Percentiles rank a stretch among this genome's conserved stretches.
Conservation (phyloP, 345 rosid species). For the Rhodomyrtus tomentosa region DNA sequence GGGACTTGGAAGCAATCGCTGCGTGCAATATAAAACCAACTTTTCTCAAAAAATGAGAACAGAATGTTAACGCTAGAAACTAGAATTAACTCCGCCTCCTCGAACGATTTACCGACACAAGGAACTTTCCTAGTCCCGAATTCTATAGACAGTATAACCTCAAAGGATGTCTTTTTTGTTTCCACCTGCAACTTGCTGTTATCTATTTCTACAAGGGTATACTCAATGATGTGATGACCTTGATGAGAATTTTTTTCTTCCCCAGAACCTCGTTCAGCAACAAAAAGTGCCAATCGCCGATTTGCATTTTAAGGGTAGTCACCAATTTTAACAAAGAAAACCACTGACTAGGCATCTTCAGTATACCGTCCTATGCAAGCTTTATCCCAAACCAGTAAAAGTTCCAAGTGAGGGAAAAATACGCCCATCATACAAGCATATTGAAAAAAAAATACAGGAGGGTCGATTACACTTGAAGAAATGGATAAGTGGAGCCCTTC, state of each 20-base stretch:
- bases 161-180: neutral
- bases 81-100: neutral
- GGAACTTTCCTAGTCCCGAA: neutral
- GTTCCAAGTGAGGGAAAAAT: neutral
- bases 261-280: neutral
- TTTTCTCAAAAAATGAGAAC: neutral
- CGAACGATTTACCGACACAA: neutral
- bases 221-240: neutral
- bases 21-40: neutral
- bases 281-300: neutral
- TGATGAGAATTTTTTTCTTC: neutral
- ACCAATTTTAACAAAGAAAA: neutral
- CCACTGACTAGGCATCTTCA: neutral
- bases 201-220: neutral
- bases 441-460: neutral
- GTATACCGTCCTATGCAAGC: neutral
- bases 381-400: neutral
- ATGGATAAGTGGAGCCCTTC: neutral
- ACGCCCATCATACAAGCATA: neutral
- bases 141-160: neutral
- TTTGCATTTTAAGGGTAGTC: neutral
- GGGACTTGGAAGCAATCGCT: slow-evolving; percentile 72
- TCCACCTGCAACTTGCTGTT: neutral
- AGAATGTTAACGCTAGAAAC: neutral
- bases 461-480: neutral